These are phyloP conservation scores for Phytophthora palmivora DNA, from an alignment of 352 stramenopile species.

Conservation along the genomic window DNA sequence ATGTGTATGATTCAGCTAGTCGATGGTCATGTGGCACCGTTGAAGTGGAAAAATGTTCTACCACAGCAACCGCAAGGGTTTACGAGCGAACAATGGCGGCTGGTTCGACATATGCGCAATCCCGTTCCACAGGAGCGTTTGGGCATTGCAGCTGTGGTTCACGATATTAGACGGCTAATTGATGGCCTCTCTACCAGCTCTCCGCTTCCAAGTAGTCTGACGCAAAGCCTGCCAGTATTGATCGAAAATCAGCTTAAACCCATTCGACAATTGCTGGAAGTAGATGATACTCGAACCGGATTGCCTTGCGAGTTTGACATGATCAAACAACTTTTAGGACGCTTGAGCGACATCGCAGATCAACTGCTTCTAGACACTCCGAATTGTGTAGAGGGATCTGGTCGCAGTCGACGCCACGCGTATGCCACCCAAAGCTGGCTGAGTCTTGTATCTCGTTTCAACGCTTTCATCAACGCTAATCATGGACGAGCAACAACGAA, in stretches of 20 bases:
- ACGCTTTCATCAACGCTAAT: not conserved
- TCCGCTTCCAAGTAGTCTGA: no score
- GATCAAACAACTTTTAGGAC: not conserved
- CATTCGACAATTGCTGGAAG: not conserved
- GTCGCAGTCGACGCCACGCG: slow-evolving; percentile 6
- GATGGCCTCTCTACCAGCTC: not conserved
- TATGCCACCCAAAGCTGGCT: slow-evolving; percentile 14
- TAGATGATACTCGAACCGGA: not conserved
- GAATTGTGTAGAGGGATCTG: slow-evolving; percentile 7
- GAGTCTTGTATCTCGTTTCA: slow-evolving; percentile 13
- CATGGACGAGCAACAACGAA: not conserved
- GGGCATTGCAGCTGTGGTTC: slow-evolving; percentile 13
- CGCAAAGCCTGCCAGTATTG: not conserved
- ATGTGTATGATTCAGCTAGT: slow-evolving; percentile 25
- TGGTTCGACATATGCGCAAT: slow-evolving; percentile 24
- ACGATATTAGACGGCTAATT: slow-evolving; percentile 18
- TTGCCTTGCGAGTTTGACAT: slow-evolving; percentile 3
- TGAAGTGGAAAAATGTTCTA: slow-evolving; percentile 2
- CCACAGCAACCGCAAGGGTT: slow-evolving; percentile 6
- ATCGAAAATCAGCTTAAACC: slow-evolving; percentile 3
- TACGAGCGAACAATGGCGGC: slow-evolving; percentile 25
- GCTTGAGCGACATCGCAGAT: slow-evolving; percentile 10
- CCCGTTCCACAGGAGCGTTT: slow-evolving; percentile 2
- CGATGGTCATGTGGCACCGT: not conserved
- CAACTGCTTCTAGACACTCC: slow-evolving; percentile 1